phyloP scores from a whole-genome alignment of 257 asterid genomes.

The Gentiana straminea region DNA sequence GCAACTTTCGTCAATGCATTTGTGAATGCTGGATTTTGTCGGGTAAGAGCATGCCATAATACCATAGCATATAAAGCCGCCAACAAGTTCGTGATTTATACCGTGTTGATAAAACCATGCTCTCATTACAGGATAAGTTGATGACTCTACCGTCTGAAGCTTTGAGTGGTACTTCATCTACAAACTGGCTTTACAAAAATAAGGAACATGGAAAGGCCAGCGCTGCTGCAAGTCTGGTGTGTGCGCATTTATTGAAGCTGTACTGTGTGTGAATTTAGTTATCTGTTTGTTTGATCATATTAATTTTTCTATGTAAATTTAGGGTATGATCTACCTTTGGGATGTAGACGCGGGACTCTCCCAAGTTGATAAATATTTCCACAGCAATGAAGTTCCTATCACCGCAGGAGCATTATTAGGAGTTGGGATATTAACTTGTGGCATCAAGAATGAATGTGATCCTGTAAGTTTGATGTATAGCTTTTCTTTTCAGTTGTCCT shows the following conservation, averaged over 20 bases:
- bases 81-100: neutral
- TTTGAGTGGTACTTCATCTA: slow-evolving; percentile 55
- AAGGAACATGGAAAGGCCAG: slow-evolving; percentile 95
- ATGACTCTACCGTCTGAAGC: slow-evolving; percentile 82
- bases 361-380: slow-evolving; percentile 88
- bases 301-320: neutral
- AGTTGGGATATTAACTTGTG: slow-evolving; percentile 85
- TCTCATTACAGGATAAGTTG: slow-evolving; percentile 59
- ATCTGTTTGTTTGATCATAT: no score
- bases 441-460: slow-evolving; percentile 72
- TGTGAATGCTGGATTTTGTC: slow-evolving; percentile 93
- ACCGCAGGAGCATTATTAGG: slow-evolving; percentile 84
- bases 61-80: neutral
- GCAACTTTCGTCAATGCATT: slow-evolving; percentile 90
- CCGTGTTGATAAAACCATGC: neutral
- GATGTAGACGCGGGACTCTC: slow-evolving; percentile 94
- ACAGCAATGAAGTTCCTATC: slow-evolving; percentile 62
- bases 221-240: slow-evolving; percentile 94
- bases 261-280: no score
- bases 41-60: slow-evolving; percentile 27
- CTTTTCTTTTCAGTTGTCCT: neutral
- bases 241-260: slow-evolving; percentile 3
- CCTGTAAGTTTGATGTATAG: slow-evolving; percentile 48
- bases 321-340: slow-evolving; percentile 99
- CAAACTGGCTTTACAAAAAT: slow-evolving; percentile 89